Base-by-base conservation (phyloP, 2,329 filamentous ascomycete species). In the Dothiorella sarmentorum region DNA sequence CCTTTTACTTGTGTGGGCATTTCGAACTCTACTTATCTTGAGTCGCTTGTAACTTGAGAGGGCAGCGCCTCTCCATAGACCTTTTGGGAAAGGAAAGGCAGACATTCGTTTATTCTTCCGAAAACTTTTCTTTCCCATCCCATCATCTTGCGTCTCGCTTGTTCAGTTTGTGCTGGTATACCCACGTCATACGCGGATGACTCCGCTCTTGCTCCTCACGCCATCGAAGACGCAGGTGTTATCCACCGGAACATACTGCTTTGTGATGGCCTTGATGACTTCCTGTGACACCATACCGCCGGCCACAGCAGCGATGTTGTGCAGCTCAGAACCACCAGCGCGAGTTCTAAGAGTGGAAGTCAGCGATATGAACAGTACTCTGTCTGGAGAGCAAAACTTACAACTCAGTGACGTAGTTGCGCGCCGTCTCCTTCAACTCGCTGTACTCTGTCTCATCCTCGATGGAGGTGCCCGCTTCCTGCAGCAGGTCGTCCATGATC, bases 201-300 rank as follows among this genome's bases (percentile, higher is more conserved):
- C 81, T 38, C 74, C 76, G 45, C 73, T 82, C 66, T 78, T 81
- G 67, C 82, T 85, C 62, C 70, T 75, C 2, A 86, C 77, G 1
- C 85, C 85, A 66, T 87, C 83, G 63, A 85, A 86, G 22, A 86
- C 69, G 65, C 83, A 85, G 0, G 81, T 84, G 61, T 86, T 85
- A 68, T 86, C 82, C 7, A 86, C 75, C 1, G 85, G 84, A 10
- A 85, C 76, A 67, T 87, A 87, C 71, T 87, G 85, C 66, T 81
- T 79, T n/a, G 85, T 87, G 43, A 93, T 84, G 72, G 85, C 82
- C 71, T 99, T 99, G 76, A 99, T 95, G 62, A 93, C 85, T 76
- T 99, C 94, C 74, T 99, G 95, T n/a, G 93, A 91, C 47, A 95
- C 88, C 78, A 99, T 88, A 3, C 94, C 95, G 27, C 94, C 95